These are phyloP conservation scores for Taphrina wiesneri DNA, from an alignment of 1,139 yeast genomes.

Conservation along the genomic window DNA sequence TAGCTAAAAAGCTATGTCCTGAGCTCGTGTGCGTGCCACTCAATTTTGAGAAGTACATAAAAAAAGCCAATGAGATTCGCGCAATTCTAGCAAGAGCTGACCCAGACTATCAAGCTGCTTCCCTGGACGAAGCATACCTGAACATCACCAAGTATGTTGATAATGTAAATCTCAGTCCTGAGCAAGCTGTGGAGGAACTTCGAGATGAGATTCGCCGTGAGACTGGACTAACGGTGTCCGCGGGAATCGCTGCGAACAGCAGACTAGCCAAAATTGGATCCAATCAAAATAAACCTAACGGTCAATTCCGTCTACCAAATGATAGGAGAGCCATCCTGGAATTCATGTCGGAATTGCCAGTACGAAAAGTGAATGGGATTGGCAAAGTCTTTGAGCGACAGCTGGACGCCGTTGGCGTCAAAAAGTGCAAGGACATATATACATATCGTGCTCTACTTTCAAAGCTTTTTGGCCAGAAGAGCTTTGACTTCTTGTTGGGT, in stretches of 20 bases:
- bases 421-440: conserved; percentile 40
- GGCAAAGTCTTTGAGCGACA: conserved; percentile 42
- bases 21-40: conserved; percentile 58
- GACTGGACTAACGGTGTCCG: conserved; percentile 66
- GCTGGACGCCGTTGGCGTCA: conserved; percentile 39
- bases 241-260: conserved; percentile 65
- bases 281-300: conserved; percentile 69
- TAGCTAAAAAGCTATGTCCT: conserved; percentile 62
- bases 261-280: conserved; percentile 69
- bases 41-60: conserved; percentile 65
- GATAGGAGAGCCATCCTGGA: conserved; percentile 39
- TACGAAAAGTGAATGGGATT: conserved; percentile 41
- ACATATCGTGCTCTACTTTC: conserved; percentile 36
- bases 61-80: conserved; percentile 55
- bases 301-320: conserved; percentile 47
- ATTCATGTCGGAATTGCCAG: conserved; percentile 39
- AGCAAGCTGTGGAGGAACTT: conserved; percentile 48
- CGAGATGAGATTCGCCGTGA: conserved; percentile 49
- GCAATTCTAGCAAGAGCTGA: conserved; percentile 45
- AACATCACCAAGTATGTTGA: conserved; percentile 51
- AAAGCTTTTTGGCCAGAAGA: conserved; percentile 36
- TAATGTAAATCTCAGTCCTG: conserved; percentile 34
- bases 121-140: conserved; percentile 73
- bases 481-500: conserved; percentile 38
- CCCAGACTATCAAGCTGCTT: conserved; percentile 60